phyloP scores from a whole-genome alignment of 805 yeast species.

The Metschnikowia arizonensis region DNA sequence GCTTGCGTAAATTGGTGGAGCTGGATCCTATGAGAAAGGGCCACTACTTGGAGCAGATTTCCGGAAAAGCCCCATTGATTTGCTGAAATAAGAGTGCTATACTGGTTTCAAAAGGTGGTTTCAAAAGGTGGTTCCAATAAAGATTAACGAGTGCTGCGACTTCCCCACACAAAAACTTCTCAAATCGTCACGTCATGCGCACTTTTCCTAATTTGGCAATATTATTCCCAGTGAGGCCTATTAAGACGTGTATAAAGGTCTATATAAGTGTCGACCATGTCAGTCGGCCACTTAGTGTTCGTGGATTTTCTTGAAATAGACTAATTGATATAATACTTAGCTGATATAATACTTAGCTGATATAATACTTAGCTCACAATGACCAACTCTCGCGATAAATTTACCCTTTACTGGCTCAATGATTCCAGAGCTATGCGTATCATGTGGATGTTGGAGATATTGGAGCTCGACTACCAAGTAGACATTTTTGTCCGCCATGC shows the following conservation, averaged over 20 bases:
- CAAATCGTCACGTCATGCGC: conserved; percentile 3
- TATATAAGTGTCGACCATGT: background rate
- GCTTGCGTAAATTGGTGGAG: conserved; percentile 42
- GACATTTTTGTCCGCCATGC: conserved; percentile 50
- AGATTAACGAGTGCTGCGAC: conserved; percentile 1
- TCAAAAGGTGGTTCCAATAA: no score
- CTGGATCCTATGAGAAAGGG: conserved; percentile 65
- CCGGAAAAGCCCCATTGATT: conserved; percentile 13
- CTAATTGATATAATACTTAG: background rate
- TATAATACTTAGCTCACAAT: background rate
- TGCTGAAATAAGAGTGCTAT: background rate
- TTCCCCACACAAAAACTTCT: conserved; percentile 7
- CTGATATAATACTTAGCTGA: no score
- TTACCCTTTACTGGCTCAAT: conserved; percentile 36
- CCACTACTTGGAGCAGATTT: conserved; percentile 47
- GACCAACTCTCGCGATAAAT: conserved; percentile 13
- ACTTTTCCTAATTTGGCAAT: conserved; percentile 6
- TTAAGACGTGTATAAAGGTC: conserved; percentile 1
- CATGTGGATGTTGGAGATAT: conserved; percentile 61
- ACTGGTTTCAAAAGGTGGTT: no score
- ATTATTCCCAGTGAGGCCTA: background rate
- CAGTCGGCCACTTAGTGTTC: background rate
- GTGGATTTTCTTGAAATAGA: background rate
- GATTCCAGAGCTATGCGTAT: conserved; percentile 59
- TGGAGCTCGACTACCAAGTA: conserved; percentile 52